Evolutionary conservation across 2,329 filamentous ascomycete genomes (phyloP).

Genomic region (Penicillium janthinellum): DNA sequence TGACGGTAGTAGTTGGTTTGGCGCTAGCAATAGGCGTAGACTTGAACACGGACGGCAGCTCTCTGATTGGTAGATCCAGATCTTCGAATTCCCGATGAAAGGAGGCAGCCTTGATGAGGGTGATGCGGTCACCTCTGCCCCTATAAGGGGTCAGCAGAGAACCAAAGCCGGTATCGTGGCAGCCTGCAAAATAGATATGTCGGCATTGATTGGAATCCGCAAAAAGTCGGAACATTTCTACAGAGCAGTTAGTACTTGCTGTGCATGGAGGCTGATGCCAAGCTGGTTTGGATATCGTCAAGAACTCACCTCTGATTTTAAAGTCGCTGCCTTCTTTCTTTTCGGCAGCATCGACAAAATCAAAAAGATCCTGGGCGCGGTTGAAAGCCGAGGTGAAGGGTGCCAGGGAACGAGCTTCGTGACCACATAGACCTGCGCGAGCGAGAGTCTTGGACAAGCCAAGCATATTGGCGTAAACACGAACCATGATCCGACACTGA

Average conservation of each 20-base stretch:
- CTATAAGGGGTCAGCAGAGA: conserved; percentile 58
- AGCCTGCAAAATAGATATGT: conserved; percentile 65
- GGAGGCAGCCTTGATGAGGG: conserved; percentile 55
- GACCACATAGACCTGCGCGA: conserved; percentile 52
- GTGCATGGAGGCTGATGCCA: neutral
- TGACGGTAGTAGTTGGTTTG: conserved; percentile 10
- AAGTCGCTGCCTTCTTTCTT: conserved; percentile 62
- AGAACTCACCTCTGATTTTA: conserved; percentile 56
- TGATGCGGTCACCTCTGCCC: conserved; percentile 55
- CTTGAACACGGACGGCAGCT: conserved; percentile 57
- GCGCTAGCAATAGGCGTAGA: conserved; percentile 37
- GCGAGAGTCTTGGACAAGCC: conserved; percentile 55
- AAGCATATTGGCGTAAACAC: conserved; percentile 59
- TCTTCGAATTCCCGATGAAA: conserved; percentile 58
- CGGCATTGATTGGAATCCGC: conserved; percentile 63
- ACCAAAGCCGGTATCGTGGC: conserved; percentile 62
- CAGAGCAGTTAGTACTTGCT: conserved; percentile 5
- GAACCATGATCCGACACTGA: conserved; percentile 57
- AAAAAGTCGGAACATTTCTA: conserved; percentile 50
- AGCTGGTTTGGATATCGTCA: neutral
- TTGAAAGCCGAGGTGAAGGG: conserved; percentile 61
- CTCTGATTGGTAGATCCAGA: conserved; percentile 54
- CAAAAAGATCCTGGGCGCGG: conserved; percentile 58
- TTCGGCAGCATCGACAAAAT: conserved; percentile 64
- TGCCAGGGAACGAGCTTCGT: conserved; percentile 59